phyloP scores from a whole-genome alignment of 2,329 filamentous ascomycete genomes.

The Penicillium digitatum region DNA sequence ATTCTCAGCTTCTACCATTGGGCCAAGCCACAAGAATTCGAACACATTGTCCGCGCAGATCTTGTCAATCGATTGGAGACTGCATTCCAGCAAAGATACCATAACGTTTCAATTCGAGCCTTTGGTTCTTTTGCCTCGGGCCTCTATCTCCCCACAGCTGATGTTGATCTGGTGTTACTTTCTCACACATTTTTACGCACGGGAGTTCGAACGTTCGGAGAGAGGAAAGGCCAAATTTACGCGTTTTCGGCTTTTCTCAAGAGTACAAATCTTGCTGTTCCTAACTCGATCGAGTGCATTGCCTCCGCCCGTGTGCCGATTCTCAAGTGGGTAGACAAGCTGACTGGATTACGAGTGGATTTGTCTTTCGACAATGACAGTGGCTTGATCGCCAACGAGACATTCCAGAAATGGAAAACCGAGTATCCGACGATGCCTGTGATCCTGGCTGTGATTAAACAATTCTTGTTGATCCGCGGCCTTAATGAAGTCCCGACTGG shows the following conservation, averaged over 20 bases:
- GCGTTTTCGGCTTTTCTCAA: conserved; percentile 61
- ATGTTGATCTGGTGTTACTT: conserved; percentile 89
- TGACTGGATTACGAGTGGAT: conserved; percentile 79
- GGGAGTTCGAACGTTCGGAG: conserved; percentile 46
- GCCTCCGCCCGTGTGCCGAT: conserved; percentile 77
- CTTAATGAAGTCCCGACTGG: conserved; percentile 89
- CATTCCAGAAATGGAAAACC: conserved; percentile 74
- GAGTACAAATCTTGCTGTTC: conserved; percentile 54
- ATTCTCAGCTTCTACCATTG: conserved; percentile 84
- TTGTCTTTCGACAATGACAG: conserved; percentile 91
- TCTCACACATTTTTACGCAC: conserved; percentile 58
- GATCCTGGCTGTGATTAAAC: conserved; percentile 84
- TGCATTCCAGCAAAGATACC: conserved; percentile 56
- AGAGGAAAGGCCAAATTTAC: conserved; percentile 55
- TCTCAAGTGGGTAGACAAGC: conserved; percentile 79
- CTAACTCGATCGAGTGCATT: conserved; percentile 64
- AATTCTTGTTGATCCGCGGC: conserved; percentile 82
- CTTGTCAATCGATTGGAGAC: conserved; percentile 66
- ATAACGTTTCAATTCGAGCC: conserved; percentile 61
- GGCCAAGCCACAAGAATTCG: conserved; percentile 71
- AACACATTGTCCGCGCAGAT: conserved; percentile 68
- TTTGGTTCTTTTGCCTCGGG: conserved; percentile 96
- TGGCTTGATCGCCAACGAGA: conserved; percentile 73
- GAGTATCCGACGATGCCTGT: conserved; percentile 81
- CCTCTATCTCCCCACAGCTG: conserved; percentile 71